phyloP scores from a whole-genome alignment of 2,329 filamentous ascomycete genomes.

The Beauveria rudraprayagi region DNA sequence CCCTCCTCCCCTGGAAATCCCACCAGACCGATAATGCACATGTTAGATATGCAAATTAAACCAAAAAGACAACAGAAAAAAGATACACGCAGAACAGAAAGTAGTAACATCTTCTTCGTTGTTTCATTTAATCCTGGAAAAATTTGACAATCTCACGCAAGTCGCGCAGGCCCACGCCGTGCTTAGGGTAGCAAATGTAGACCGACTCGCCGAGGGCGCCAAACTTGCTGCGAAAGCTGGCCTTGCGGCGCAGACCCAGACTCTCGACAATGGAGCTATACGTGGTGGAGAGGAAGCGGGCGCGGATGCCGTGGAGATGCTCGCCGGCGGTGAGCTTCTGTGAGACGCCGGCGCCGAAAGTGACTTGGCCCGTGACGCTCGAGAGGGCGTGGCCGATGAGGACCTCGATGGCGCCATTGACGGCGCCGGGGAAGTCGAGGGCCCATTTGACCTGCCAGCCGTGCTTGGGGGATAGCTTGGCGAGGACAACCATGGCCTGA shows the following conservation, averaged over 20 bases:
- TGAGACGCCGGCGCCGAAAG: slow-evolving; percentile 79
- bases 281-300: slow-evolving; percentile 72
- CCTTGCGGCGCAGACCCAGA: slow-evolving; percentile 74
- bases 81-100: not conserved
- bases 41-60: not conserved
- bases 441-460: slow-evolving; percentile 95
- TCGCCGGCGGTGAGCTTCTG: slow-evolving; percentile 68
- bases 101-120: not conserved
- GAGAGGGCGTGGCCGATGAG: slow-evolving; percentile 64
- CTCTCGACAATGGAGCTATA: slow-evolving; percentile 79
- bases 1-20: not conserved
- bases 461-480: slow-evolving; percentile 69
- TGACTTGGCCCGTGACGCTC: slow-evolving; percentile 51
- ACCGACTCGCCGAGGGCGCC: slow-evolving; percentile 76
- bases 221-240: slow-evolving; percentile 85
- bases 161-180: slow-evolving; percentile 74
- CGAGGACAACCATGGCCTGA: slow-evolving; percentile 70
- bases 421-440: slow-evolving; percentile 82
- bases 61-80: not conserved
- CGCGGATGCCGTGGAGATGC: slow-evolving; percentile 71
- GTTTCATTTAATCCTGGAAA: slow-evolving; percentile 61
- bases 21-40: not conserved
- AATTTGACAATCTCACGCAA: slow-evolving; percentile 83
- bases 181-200: slow-evolving; percentile 83
- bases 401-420: slow-evolving; percentile 81